Percentiles rank a stretch among this genome's conserved stretches.
Conservation (phyloP, 129 eudicot genomes). For the Lactuca saligna region DNA sequence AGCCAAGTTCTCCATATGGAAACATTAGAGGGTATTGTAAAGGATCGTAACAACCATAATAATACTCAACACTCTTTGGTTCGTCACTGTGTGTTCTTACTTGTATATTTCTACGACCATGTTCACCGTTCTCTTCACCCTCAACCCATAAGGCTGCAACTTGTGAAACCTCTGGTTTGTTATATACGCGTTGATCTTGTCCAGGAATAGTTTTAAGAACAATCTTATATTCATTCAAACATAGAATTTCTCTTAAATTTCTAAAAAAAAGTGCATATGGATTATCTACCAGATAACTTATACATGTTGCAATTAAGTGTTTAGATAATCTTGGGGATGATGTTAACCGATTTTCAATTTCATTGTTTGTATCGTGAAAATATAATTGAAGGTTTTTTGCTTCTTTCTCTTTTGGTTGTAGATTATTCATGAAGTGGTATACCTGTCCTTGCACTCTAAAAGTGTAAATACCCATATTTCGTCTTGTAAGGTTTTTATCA, state of each 20-base stretch:
- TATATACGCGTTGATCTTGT: neutral
- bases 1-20: constrained; percentile 1
- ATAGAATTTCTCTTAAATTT: neutral
- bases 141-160: neutral
- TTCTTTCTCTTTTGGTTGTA: neutral
- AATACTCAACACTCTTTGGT: neutral
- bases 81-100: neutral
- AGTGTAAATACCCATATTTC: neutral
- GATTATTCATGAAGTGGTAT: neutral
- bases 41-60: neutral
- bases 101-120: neutral
- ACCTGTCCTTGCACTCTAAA: constrained; percentile 8
- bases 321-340: neutral
- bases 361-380: neutral
- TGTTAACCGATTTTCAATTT: neutral
- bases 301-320: neutral
- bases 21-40: constrained; percentile 8
- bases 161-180: neutral
- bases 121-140: neutral
- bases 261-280: neutral
- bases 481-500: neutral
- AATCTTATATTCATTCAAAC: neutral
- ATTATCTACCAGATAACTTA: neutral
- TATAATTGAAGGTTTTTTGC: neutral
- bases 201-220: neutral